Conservation (phyloP, 768 basidiomycete genomes). For the Suillus subluteus region DNA sequence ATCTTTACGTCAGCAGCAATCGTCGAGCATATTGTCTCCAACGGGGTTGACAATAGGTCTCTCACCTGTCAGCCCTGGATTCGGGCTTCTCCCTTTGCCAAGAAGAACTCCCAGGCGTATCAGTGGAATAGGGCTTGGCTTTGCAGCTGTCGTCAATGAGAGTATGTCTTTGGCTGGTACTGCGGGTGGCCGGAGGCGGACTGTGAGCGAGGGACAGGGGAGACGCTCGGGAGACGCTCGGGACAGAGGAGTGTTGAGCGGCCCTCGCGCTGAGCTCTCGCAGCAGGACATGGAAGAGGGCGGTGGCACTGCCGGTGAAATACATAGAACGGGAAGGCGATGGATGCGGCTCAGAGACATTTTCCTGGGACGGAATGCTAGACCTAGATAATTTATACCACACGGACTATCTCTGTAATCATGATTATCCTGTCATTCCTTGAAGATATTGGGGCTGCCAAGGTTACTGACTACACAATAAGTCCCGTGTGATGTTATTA, state of each 20-base stretch:
- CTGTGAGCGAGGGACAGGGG: constrained; percentile 51
- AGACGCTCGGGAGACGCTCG: constrained; percentile 17
- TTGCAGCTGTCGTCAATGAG: constrained; percentile 37
- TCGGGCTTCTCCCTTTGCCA: constrained; percentile 62
- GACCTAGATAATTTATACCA: not conserved
- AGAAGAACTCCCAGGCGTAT: constrained; percentile 43
- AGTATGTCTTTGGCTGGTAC: constrained; percentile 13
- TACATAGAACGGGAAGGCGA: constrained; percentile 18
- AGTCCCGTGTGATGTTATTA: not conserved
- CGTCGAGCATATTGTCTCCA: constrained; percentile 12
- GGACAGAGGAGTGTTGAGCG: constrained; percentile 15
- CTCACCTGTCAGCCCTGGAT: constrained; percentile 79
- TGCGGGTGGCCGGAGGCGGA: constrained; percentile 41
- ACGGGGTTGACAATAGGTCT: constrained; percentile 75
- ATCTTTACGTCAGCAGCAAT: constrained; percentile 12
- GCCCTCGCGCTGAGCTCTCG: constrained; percentile 7
- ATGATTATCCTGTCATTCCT: not conserved
- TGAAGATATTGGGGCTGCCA: not conserved
- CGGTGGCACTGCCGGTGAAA: constrained; percentile 4
- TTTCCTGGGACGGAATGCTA: constrained; percentile 8
- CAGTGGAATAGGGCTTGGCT: constrained; percentile 36
- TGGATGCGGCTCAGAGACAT: constrained; percentile 35
- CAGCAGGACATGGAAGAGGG: constrained; percentile 14
- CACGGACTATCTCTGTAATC: constrained; percentile 4
- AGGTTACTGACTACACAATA: not conserved